Conservation (phyloP, 768 basidiomycete species). For the Pleurotus tuoliensis region DNA sequence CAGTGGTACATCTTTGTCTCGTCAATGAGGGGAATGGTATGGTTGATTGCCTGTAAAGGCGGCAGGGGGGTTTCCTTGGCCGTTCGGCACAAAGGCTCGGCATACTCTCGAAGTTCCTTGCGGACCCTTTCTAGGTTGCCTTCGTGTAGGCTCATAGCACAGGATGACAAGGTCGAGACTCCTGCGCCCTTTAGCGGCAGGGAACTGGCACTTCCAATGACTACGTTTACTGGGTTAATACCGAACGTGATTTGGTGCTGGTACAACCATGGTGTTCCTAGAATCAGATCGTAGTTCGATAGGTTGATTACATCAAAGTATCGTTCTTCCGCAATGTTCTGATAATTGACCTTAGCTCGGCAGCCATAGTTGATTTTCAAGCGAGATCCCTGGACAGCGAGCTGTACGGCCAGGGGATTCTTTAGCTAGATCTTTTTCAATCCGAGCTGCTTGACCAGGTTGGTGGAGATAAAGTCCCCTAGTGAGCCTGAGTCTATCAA, state of each 20-base stretch:
- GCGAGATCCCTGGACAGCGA: no score
- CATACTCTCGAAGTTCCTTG: no score
- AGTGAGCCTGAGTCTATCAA: slow-evolving; percentile 16
- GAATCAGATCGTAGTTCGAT: slow-evolving; percentile 30
- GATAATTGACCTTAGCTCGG: slow-evolving; percentile 25
- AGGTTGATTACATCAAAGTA: slow-evolving; percentile 35
- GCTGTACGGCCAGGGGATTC: slow-evolving; percentile 26
- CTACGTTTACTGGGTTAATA: neutral
- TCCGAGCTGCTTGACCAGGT: slow-evolving; percentile 29
- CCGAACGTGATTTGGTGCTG: slow-evolving; percentile 25
- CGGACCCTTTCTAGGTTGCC: no score
- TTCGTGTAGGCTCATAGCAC: no score
- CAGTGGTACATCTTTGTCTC: no score
- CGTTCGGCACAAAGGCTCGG: no score
- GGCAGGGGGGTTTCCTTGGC: no score
- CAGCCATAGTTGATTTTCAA: slow-evolving; percentile 15
- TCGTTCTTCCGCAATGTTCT: slow-evolving; percentile 21
- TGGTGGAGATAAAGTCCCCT: slow-evolving; percentile 14
- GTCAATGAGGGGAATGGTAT: no score
- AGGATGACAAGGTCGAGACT: no score
- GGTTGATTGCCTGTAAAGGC: no score
- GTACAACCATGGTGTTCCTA: slow-evolving; percentile 30
- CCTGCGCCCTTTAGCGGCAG: no score
- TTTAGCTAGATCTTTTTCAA: slow-evolving; percentile 18
- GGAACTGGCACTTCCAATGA: no score